Evolutionary conservation across 2,329 filamentous ascomycete genomes (phyloP), one percentile per base, ranked within the genome.

Genomic region (Penicillium sp.): DNA sequence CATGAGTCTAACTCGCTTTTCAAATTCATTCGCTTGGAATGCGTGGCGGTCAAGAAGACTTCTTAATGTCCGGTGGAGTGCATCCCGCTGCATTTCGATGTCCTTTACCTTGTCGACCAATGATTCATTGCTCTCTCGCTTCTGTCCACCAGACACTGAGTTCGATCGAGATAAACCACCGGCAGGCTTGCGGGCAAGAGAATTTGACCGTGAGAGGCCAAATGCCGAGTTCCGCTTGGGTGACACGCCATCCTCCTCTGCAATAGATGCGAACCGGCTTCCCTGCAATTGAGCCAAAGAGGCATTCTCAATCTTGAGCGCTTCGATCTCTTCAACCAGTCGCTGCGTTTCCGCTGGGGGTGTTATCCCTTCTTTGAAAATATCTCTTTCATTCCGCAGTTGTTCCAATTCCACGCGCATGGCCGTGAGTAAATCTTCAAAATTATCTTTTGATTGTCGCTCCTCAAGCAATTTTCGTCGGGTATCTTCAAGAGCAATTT

Each of bases 31-130:
- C 56, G 86, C 87, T 68, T 96, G 88, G 64, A 85, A 79, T 54
- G 91, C 86, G 56, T 96, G 89, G 42, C 93, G 83, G 52, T 90
- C 83, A 10, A 97, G 80, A 13, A 98, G 77, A 50, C 82, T 88
- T 72, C 87, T 90, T 43, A 98, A 75, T 6, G 93, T 89, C 50
- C 80, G 82, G 71, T 97, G 93, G 6, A 98, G 76, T 1, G 91
- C 90, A 68, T 98, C 91, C 38, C 93, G 82, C 71, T 98, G 93
- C 35, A 88, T 84, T 69, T 97, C 91, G 9, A 96, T 84, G 55
- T 97, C 91, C 68, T 95, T 95, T 14, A 95, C 77, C 24, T 87
- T 80, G 56, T 95, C 89, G 1, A 84, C 81, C 13, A 90, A 69
- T 9, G 80, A 78, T 44, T 91, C 87, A 44, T 82, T 77, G 3